phyloP scores from a whole-genome alignment of 306 rosid genomes.

The Neltuma alba region DNA sequence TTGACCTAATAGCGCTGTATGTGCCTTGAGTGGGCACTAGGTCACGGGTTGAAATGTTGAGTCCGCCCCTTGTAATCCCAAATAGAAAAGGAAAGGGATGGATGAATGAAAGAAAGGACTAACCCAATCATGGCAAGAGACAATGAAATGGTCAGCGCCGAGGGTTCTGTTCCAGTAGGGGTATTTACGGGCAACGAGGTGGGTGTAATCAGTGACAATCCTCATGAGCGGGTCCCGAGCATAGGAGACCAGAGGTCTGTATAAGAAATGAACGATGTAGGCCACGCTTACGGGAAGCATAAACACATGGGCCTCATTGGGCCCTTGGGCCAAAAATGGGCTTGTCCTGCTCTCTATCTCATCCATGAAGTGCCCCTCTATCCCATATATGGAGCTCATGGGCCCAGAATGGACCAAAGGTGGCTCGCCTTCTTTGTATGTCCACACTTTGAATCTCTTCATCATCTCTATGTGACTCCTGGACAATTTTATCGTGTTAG shows the following conservation, averaged over 20 bases:
- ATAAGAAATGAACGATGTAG: constrained; percentile 48
- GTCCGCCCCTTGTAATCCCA: too few species aligned
- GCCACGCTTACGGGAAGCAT: constrained; percentile 65
- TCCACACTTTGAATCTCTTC: constrained; percentile 77
- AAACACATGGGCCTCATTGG: constrained; percentile 66
- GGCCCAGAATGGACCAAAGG: constrained; percentile 74
- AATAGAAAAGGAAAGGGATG: too few species aligned
- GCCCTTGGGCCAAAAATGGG: constrained; percentile 58
- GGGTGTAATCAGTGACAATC: constrained; percentile 54
- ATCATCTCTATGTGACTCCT: constrained; percentile 86
- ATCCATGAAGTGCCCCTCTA: constrained; percentile 72
- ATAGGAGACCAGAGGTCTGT: constrained; percentile 49
- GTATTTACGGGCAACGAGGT: constrained; percentile 46
- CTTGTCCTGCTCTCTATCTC: constrained; percentile 51
- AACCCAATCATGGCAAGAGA: constrained; percentile 91
- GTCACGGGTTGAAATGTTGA: too few species aligned
- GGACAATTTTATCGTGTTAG: background rate
- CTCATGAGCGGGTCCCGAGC: constrained; percentile 47
- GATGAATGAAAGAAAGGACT: background rate
- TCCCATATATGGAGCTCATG: constrained; percentile 54
- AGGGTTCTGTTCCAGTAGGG: constrained; percentile 68
- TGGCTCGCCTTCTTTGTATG: constrained; percentile 73
- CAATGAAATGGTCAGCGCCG: constrained; percentile 77
- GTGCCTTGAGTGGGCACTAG: too few species aligned
- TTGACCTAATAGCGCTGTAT: too few species aligned